Evolutionary conservation across 768 basidiomycete species (phyloP).

Genomic region (Trametes coccinea): DNA sequence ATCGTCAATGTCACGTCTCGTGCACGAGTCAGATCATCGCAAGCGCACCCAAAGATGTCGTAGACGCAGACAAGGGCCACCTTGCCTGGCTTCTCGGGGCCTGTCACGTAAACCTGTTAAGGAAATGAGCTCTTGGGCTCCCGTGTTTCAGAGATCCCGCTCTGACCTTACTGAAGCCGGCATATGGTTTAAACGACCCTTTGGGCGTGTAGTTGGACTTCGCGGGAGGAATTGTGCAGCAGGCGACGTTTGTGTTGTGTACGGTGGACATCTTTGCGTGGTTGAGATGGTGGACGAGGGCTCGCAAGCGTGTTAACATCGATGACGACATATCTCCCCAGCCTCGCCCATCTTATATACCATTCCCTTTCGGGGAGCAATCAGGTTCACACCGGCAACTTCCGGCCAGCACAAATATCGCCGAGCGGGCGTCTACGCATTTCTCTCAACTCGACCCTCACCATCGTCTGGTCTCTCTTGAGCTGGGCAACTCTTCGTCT

Average conservation of each 20-base stretch:
- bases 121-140: background rate
- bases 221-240: conserved; percentile 59
- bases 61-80: conserved; percentile 58
- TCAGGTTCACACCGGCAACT: conserved; percentile 3
- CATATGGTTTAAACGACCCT: conserved; percentile 48
- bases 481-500: conserved; percentile 58
- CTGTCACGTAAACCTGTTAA: conserved; percentile 48
- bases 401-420: background rate
- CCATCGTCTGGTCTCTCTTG: conserved; percentile 38
- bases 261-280: conserved; percentile 39
- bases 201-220: conserved; percentile 53
- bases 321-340: conserved; percentile 10
- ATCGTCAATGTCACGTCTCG: background rate
- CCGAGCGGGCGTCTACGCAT: background rate
- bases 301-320: conserved; percentile 40
- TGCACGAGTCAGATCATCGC: background rate
- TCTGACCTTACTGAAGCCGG: conserved; percentile 44
- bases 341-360: conserved; percentile 3
- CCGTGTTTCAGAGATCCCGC: background rate
- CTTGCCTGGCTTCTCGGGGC: conserved; percentile 44
- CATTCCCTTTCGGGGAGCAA: background rate
- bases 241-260: conserved; percentile 40
- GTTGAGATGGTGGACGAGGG: conserved; percentile 41
- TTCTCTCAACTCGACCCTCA: conserved; percentile 36
- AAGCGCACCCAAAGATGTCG: conserved; percentile 61